Conservation (phyloP, 768 basidiomycete genomes). For the Fomitopsis pulvina region DNA sequence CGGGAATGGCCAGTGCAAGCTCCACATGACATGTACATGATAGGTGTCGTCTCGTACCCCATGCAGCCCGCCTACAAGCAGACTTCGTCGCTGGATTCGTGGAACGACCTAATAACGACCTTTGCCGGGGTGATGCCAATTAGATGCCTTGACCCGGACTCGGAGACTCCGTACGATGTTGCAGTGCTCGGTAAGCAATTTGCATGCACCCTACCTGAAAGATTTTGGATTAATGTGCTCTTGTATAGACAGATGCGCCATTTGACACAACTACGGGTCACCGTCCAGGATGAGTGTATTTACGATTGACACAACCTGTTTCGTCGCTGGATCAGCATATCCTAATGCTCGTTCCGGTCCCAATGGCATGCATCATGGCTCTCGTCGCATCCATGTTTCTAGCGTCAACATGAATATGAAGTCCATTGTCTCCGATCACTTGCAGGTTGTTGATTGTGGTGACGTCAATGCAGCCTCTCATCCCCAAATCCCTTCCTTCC, state of each 20-base stretch:
- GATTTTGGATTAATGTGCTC: background rate
- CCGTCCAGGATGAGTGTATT: conserved; percentile 23
- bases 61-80: background rate
- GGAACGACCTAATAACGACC: conserved; percentile 21
- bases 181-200: conserved; percentile 17
- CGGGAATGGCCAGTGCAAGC: background rate
- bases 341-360: conserved; percentile 25
- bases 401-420: conserved; percentile 25
- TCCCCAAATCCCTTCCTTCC: conserved; percentile 13
- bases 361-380: conserved; percentile 27
- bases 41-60: background rate
- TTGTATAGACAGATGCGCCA: conserved; percentile 16
- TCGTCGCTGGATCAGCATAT: background rate
- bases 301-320: background rate
- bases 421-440: conserved; percentile 18
- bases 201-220: background rate
- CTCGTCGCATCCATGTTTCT: conserved; percentile 22
- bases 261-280: conserved; percentile 27
- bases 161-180: conserved; percentile 20
- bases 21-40: background rate
- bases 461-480: conserved; percentile 27
- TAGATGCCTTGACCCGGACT: conserved; percentile 23
- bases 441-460: conserved; percentile 26
- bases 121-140: conserved; percentile 20
- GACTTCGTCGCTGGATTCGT: conserved; percentile 11